These are phyloP conservation scores for Aureobasidium musti DNA, from an alignment of 2,329 filamentous ascomycete genomes.

Conservation along the genomic window DNA sequence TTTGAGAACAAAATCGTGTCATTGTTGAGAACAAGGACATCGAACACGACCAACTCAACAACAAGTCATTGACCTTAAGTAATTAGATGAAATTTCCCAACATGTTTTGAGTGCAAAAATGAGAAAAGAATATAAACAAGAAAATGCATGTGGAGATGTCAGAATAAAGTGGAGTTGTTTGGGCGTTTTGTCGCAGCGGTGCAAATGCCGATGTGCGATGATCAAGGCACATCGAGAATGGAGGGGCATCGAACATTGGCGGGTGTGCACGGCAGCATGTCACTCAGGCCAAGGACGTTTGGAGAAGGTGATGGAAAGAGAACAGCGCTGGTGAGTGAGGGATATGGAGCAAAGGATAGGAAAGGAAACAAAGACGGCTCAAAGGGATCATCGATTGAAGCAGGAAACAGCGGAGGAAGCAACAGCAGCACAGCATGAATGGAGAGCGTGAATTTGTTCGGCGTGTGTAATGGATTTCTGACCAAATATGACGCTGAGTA, in stretches of 20 bases:
- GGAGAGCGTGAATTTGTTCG: background rate
- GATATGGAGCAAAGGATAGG: background rate
- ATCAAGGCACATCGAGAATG: background rate
- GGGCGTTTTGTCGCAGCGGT: background rate
- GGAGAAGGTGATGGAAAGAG: background rate
- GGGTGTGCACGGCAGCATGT: slow-evolving; percentile 10
- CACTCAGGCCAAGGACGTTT: background rate
- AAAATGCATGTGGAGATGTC: background rate
- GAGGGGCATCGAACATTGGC: slow-evolving; percentile 19
- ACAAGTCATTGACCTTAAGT: background rate
- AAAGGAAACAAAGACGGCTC: background rate
- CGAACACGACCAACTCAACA: background rate
- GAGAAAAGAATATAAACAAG: background rate
- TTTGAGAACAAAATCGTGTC: background rate
- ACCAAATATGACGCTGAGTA: background rate
- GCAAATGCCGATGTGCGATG: slow-evolving; percentile 1
- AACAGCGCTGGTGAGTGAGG: background rate
- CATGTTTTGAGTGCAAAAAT: background rate
- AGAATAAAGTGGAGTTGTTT: slow-evolving; percentile 6
- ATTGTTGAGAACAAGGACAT: background rate
- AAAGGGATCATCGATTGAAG: background rate
- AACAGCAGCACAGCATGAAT: background rate
- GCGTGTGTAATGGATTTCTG: background rate
- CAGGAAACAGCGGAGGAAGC: background rate
- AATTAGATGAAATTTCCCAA: background rate